phyloP scores from a whole-genome alignment of 2,329 filamentous ascomycete species.

The Verticillium nubilum region DNA sequence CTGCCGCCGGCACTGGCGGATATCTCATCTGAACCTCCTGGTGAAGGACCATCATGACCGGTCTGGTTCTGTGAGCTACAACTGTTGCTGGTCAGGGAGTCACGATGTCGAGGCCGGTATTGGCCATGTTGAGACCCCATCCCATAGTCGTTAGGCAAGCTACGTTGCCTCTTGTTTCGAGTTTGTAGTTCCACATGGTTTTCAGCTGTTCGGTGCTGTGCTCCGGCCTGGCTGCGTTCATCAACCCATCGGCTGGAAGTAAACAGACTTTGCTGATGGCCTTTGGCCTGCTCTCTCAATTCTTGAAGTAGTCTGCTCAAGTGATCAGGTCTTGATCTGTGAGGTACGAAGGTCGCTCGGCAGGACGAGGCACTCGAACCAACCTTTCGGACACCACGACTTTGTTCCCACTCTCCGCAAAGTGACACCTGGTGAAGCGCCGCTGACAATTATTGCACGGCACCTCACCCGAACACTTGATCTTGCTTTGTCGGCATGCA shows the following conservation, averaged over 20 bases:
- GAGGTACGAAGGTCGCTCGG: background rate
- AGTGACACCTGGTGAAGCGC: constrained; percentile 24
- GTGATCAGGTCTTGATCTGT: background rate
- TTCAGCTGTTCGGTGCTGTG: background rate
- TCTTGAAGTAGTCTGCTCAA: constrained; percentile 2
- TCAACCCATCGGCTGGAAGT: background rate
- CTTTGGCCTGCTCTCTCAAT: constrained; percentile 7
- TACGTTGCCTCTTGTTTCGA: background rate
- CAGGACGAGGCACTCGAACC: background rate
- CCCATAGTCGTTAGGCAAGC: background rate
- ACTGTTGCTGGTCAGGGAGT: background rate
- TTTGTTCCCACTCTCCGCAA: constrained; percentile 16
- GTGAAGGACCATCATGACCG: background rate
- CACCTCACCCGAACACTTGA: constrained; percentile 25
- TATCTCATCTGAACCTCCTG: background rate
- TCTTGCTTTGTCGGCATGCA: constrained; percentile 25
- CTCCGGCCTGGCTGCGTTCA: background rate
- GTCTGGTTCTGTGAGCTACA: background rate
- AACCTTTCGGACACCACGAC: constrained; percentile 9
- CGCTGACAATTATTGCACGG: constrained; percentile 26
- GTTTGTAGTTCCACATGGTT: background rate
- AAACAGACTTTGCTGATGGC: background rate
- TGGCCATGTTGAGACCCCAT: background rate
- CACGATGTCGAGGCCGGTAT: background rate
- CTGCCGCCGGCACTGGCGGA: background rate